phyloP scores from a whole-genome alignment of 768 basidiomycete genomes.

The Mycena leptocephala region DNA sequence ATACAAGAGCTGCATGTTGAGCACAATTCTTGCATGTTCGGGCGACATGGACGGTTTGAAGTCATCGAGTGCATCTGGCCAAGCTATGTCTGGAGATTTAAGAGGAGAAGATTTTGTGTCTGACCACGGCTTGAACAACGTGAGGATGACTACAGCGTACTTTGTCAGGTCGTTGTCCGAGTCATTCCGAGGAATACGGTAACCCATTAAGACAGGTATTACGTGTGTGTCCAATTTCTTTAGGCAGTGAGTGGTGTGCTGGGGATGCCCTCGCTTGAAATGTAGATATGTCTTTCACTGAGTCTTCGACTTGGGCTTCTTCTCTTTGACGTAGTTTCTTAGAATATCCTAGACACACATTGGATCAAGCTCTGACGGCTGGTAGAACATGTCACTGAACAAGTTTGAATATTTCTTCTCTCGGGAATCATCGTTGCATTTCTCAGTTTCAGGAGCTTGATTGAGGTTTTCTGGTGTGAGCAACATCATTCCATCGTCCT shows the following conservation, averaged over 20 bases:
- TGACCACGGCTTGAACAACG: slow-evolving; percentile 12
- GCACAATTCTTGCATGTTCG: too few relatives aligned
- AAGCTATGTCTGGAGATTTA: too few relatives aligned
- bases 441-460: neutral
- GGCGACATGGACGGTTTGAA: too few relatives aligned
- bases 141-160: slow-evolving; percentile 14
- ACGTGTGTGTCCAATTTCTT: too few relatives aligned
- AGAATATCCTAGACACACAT: slow-evolving; percentile 21
- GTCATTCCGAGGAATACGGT: too few relatives aligned
- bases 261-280: too few relatives aligned
- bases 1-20: slow-evolving; percentile 1
- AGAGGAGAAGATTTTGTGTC: neutral
- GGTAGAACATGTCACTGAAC: slow-evolving; percentile 25
- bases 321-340: neutral
- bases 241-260: too few relatives aligned
- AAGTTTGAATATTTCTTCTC: neutral
- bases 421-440: too few relatives aligned
- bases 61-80: too few relatives aligned
- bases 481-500: neutral
- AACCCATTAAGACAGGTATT: too few relatives aligned
- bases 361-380: slow-evolving; percentile 2
- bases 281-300: too few relatives aligned
- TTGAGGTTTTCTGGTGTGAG: neutral
- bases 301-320: too few relatives aligned
- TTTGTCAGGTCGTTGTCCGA: neutral